phyloP scores from a whole-genome alignment of 257 asterid species.

The Nicotiana paniculata region DNA sequence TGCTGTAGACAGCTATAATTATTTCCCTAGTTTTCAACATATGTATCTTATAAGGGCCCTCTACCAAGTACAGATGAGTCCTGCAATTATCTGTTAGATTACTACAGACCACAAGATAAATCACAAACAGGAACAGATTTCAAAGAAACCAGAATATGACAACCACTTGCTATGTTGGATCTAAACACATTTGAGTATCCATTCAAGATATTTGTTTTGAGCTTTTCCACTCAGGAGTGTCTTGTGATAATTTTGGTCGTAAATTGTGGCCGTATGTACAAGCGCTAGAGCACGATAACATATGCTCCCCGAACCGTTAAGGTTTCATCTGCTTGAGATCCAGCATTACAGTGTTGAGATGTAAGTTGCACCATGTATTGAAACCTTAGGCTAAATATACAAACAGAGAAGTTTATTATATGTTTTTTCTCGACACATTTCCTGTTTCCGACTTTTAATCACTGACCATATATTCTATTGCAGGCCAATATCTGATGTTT shows the following conservation, averaged over 20 bases:
- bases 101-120: not conserved
- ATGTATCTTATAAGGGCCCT: not conserved
- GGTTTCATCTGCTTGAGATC: not conserved
- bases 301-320: not conserved
- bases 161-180: not conserved
- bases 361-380: not conserved
- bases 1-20: not conserved
- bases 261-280: not conserved
- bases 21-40: not conserved
- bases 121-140: not conserved
- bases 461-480: conserved; percentile 4
- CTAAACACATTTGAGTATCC: not conserved
- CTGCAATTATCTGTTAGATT: not conserved
- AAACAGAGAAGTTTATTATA: not conserved
- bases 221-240: too few species aligned
- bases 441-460: not conserved
- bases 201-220: not conserved
- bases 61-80: not conserved
- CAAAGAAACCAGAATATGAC: not conserved
- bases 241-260: not conserved
- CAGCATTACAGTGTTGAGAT: not conserved
- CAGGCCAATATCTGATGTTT: conserved; percentile 98
- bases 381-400: not conserved
- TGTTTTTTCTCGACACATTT: not conserved
- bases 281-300: not conserved